These are phyloP conservation scores for Leishmania tropica DNA, from an alignment of 208 protist species.

Conservation along the genomic window DNA sequence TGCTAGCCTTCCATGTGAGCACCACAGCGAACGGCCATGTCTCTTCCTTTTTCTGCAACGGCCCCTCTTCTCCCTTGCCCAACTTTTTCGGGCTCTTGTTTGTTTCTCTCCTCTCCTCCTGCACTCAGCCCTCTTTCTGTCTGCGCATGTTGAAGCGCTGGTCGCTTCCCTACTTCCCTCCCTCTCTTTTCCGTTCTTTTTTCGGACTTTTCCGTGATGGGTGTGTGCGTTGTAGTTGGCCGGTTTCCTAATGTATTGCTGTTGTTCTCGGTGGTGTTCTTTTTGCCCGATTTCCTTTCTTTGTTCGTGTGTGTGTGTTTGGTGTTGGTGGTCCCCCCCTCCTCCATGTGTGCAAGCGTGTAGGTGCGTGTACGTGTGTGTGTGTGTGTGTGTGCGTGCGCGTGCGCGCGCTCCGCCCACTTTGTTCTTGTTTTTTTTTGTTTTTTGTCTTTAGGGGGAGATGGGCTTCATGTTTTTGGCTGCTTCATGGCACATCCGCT, in stretches of 20 bases:
- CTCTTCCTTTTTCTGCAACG: neutral
- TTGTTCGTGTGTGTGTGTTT: conserved; percentile 1
- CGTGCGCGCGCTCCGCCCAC: too few species aligned
- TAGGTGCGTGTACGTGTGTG: neutral
- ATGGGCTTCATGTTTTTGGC: too few species aligned
- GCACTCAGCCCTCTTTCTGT: neutral
- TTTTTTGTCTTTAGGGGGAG: too few species aligned
- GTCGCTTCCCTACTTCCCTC: neutral
- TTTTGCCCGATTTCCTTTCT: neutral
- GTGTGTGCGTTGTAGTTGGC: neutral
- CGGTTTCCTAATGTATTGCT: neutral
- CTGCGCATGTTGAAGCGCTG: neutral
- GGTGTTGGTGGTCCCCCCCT: neutral
- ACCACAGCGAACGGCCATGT: neutral
- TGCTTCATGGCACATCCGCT: too few species aligned
- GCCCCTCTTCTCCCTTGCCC: neutral
- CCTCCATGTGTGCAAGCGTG: neutral
- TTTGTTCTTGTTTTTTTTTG: too few species aligned
- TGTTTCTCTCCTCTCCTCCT: neutral
- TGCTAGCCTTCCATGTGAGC: neutral
- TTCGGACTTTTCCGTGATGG: neutral
- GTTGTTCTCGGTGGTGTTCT: neutral
- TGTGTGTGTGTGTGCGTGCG: neutral
- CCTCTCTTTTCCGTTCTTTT: neutral
- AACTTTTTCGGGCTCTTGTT: too few species aligned